A percentile compares a stretch with the other conserved stretches of the same genome.
phyloP scores from a whole-genome alignment of 2,329 filamentous ascomycete genomes.

The Alternaria sp. region DNA sequence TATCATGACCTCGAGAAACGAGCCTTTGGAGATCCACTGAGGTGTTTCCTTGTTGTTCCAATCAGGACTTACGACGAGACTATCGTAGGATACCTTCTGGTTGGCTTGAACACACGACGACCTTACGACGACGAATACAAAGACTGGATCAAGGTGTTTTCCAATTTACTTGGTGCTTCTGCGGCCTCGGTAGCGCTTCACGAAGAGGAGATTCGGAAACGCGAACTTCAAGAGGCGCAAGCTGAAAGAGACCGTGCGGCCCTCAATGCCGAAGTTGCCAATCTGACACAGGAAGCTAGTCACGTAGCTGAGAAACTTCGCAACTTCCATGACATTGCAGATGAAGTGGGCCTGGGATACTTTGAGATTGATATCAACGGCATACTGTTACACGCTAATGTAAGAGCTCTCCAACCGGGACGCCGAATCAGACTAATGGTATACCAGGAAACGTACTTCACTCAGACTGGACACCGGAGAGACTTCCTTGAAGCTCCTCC shows the following conservation, averaged over 20 bases:
- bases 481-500: slow-evolving; percentile 7
- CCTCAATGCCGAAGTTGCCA: slow-evolving; percentile 25
- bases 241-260: slow-evolving; percentile 26
- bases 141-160: slow-evolving; percentile 26
- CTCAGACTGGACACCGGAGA: slow-evolving; percentile 18
- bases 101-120: slow-evolving; percentile 27
- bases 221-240: slow-evolving; percentile 24
- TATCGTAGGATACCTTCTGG: slow-evolving; percentile 15
- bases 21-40: slow-evolving; percentile 22
- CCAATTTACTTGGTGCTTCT: slow-evolving; percentile 26
- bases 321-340: slow-evolving; percentile 21
- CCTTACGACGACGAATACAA: slow-evolving; percentile 32
- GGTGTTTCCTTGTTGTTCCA: slow-evolving; percentile 17
- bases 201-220: slow-evolving; percentile 26
- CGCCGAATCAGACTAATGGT: not conserved
- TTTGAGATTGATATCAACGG: slow-evolving; percentile 23
- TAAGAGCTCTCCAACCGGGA: not conserved
- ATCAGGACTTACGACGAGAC: slow-evolving; percentile 15
- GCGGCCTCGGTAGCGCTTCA: slow-evolving; percentile 28
- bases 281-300: slow-evolving; percentile 19
- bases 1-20: slow-evolving; percentile 20
- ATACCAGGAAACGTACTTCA: slow-evolving; percentile 18
- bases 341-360: slow-evolving; percentile 22
- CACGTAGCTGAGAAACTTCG: slow-evolving; percentile 16
- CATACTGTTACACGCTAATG: slow-evolving; percentile 23